phyloP scores from a whole-genome alignment of 176 grass and related monocot genomes.

The Triticum monococcum region DNA sequence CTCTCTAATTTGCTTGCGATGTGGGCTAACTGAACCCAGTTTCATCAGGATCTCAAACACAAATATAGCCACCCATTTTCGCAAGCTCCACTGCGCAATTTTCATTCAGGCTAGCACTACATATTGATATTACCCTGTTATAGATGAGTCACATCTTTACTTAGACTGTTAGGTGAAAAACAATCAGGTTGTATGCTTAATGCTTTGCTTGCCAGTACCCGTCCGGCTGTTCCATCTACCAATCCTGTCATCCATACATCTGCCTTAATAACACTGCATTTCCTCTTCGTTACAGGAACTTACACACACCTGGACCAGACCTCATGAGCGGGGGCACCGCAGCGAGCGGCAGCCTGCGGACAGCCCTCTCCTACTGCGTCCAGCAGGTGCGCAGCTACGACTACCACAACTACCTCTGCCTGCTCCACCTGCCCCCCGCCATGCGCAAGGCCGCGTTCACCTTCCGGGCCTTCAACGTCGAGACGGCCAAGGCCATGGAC shows the following conservation, averaged over 20 bases:
- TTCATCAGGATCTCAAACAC: not conserved
- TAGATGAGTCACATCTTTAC: no score
- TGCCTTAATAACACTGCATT: not conserved
- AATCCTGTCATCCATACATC: not conserved
- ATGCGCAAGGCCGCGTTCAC: slow-evolving; percentile 82
- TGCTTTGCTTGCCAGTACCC: not conserved
- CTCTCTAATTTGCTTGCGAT: not conserved
- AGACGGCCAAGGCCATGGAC: slow-evolving; percentile 82
- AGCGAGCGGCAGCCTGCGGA: slow-evolving; percentile 35
- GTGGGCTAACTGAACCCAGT: not conserved
- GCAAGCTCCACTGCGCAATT: not conserved
- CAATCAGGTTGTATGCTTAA: not conserved
- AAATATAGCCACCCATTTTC: not conserved
- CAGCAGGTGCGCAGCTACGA: slow-evolving; percentile 86
- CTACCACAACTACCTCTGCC: slow-evolving; percentile 90
- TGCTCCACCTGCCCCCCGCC: slow-evolving; percentile 70
- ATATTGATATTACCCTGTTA: no score
- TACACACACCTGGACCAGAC: not conserved
- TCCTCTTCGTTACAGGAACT: not conserved
- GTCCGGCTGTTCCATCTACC: not conserved
- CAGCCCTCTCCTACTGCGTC: slow-evolving; percentile 72
- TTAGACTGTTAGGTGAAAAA: not conserved
- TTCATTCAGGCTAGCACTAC: no score
- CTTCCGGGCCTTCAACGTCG: slow-evolving; percentile 81
- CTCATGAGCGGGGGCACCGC: slow-evolving; percentile 45